These are phyloP conservation scores for Hyaloscypha hepaticicola DNA, from an alignment of 495 filamentous ascomycete genomes.

Conservation along the genomic window DNA sequence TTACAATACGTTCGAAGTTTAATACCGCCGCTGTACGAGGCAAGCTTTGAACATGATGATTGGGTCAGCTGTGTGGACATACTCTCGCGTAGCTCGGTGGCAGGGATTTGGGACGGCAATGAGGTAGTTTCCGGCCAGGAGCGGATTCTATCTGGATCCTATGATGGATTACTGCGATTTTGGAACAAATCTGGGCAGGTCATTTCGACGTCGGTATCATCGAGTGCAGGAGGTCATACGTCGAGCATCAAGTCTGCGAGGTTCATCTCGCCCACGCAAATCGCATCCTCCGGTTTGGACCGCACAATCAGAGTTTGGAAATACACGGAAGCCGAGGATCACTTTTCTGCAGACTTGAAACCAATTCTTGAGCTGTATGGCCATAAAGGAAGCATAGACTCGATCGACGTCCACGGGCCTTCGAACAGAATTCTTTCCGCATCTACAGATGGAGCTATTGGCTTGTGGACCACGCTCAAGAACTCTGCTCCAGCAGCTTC, in stretches of 20 bases:
- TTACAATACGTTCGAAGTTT: conserved; percentile 92
- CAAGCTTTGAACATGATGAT: conserved; percentile 92
- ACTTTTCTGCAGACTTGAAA: conserved; percentile 59
- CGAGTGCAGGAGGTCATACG: conserved; percentile 66
- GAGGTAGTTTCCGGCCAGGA: conserved; percentile 51
- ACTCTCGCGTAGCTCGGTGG: conserved; percentile 62
- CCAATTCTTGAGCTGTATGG: conserved; percentile 84
- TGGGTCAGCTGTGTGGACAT: conserved; percentile 95
- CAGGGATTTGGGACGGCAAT: conserved; percentile 53
- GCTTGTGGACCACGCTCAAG: conserved; percentile 80
- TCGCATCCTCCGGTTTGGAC: conserved; percentile 81
- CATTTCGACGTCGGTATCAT: conserved; percentile 64
- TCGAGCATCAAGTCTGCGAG: conserved; percentile 75
- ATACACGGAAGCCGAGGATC: conserved; percentile 65
- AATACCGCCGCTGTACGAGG: conserved; percentile 80
- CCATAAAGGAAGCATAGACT: conserved; percentile 72
- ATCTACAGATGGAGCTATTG: conserved; percentile 74
- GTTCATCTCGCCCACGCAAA: conserved; percentile 70
- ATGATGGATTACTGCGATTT: conserved; percentile 82
- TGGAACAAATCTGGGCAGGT: conserved; percentile 85
- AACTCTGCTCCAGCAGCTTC: conserved; percentile 69
- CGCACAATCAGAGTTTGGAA: conserved; percentile 85
- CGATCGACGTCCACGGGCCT: conserved; percentile 71
- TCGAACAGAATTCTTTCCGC: conserved; percentile 79
- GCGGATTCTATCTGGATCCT: conserved; percentile 82